Evolutionary conservation across 805 yeast genomes (phyloP).

Genomic region (Zygosaccharomyces bailii): DNA sequence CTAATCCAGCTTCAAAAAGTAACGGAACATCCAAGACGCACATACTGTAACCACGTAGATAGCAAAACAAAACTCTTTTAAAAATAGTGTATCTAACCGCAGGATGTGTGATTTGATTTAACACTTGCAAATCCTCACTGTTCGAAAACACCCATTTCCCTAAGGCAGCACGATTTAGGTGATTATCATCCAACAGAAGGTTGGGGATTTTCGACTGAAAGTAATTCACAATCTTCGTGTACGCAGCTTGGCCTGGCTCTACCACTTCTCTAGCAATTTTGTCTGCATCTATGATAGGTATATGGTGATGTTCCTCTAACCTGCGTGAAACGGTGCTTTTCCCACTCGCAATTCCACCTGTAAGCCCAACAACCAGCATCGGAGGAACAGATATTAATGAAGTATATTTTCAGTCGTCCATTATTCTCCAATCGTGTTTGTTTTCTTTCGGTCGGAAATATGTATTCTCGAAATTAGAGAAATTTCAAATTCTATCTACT

Average conservation of each 20-base stretch:
- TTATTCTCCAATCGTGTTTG: too few relatives aligned
- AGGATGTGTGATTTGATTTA: conserved; percentile 84
- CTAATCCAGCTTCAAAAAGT: conserved; percentile 74
- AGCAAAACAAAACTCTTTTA: conserved; percentile 51
- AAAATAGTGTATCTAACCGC: conserved; percentile 66
- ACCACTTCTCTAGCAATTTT: conserved; percentile 82
- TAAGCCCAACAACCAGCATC: conserved; percentile 91
- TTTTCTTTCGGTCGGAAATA: too few relatives aligned
- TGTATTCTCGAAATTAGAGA: neutral
- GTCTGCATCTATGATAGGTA: conserved; percentile 85
- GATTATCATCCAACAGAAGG: conserved; percentile 41
- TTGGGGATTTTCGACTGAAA: conserved; percentile 57
- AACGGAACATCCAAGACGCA: conserved; percentile 88
- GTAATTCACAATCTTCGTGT: conserved; percentile 56
- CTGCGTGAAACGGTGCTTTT: conserved; percentile 81
- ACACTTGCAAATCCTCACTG: conserved; percentile 49
- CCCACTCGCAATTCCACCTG: conserved; percentile 98
- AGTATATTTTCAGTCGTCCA: too few relatives aligned
- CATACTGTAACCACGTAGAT: conserved; percentile 53
- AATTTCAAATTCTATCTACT: neutral
- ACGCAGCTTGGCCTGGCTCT: conserved; percentile 72
- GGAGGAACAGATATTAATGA: neutral
- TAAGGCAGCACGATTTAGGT: conserved; percentile 61
- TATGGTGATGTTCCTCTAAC: conserved; percentile 47
- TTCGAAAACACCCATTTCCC: conserved; percentile 78